These are phyloP conservation scores for Amesomyces nigricolor DNA, from an alignment of 2,329 filamentous ascomycete genomes.

Conservation along the genomic window DNA sequence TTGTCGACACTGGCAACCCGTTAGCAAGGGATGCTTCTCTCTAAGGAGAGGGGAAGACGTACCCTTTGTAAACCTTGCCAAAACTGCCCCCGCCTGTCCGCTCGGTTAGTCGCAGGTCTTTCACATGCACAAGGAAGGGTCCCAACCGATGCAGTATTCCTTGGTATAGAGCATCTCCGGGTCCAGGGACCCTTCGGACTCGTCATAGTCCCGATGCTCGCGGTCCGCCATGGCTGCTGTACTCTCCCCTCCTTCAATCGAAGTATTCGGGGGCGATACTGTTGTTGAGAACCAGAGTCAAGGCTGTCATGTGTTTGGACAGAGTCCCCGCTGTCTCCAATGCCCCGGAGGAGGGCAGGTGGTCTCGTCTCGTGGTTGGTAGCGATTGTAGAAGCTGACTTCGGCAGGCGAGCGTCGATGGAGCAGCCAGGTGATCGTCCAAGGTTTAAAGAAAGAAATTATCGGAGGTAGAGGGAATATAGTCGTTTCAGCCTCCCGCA, in stretches of 20 bases:
- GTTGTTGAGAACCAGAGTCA: neutral
- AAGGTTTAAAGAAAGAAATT: too few species aligned
- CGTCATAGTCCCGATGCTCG: slow-evolving; percentile 41
- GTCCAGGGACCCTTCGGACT: slow-evolving; percentile 58
- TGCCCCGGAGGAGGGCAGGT: too few species aligned
- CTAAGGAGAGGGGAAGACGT: slow-evolving; percentile 27
- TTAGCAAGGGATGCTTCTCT: slow-evolving; percentile 13
- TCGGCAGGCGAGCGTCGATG: too few species aligned
- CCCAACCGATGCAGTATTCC: slow-evolving; percentile 76
- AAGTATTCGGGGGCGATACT: neutral
- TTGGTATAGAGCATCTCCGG: slow-evolving; percentile 91
- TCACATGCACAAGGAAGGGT: neutral
- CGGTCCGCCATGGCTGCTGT: slow-evolving; percentile 40
- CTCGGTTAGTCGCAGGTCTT: slow-evolving; percentile 23
- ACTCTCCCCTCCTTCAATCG: neutral
- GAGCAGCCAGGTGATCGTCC: too few species aligned
- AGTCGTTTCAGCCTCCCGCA: too few species aligned
- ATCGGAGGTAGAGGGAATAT: too few species aligned
- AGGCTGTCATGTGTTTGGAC: neutral
- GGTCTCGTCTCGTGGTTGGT: too few species aligned
- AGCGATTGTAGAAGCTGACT: too few species aligned
- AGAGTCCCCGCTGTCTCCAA: too few species aligned
- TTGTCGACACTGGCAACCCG: slow-evolving; percentile 70
- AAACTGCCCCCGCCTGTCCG: slow-evolving; percentile 84
- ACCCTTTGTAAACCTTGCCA: slow-evolving; percentile 98